Evolutionary conservation across 2,329 filamentous ascomycete species (phyloP).

Genomic region (Diaporthe destruens): DNA sequence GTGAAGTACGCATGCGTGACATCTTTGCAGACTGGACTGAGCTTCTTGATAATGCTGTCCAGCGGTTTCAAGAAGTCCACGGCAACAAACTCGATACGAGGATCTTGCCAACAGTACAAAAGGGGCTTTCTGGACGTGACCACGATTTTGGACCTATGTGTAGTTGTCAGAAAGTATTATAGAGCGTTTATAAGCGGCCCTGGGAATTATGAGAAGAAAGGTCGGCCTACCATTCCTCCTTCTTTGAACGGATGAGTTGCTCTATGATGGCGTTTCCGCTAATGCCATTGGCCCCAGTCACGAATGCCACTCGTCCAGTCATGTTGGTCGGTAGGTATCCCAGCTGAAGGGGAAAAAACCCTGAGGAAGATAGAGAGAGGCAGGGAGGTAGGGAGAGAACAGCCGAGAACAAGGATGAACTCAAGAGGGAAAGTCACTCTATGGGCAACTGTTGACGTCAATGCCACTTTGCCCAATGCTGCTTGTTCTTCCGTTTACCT

Average conservation of each 20-base stretch:
- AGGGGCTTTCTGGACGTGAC: not conserved
- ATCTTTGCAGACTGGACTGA: slow-evolving; percentile 31
- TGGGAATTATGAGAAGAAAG: not conserved
- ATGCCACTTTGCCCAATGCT: not conserved
- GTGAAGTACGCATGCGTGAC: slow-evolving; percentile 40
- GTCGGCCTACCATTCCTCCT: not conserved
- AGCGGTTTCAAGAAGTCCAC: slow-evolving; percentile 38
- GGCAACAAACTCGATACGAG: slow-evolving; percentile 35
- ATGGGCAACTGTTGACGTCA: not conserved
- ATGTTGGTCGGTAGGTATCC: not conserved
- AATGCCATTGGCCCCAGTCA: slow-evolving; percentile 1
- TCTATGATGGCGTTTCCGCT: not conserved
- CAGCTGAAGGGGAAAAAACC: too few species aligned
- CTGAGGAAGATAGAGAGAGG: too few species aligned
- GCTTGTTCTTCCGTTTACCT: not conserved
- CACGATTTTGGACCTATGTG: slow-evolving; percentile 3
- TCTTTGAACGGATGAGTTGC: not conserved
- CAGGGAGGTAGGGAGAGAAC: not conserved
- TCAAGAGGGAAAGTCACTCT: not conserved
- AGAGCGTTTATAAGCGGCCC: too few species aligned
- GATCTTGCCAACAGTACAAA: slow-evolving; percentile 33
- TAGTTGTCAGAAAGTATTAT: not conserved
- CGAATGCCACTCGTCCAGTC: not conserved
- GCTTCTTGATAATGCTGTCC: slow-evolving; percentile 30
- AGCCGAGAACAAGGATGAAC: not conserved